These are phyloP conservation scores for Dioscorea dumetorum DNA, from an alignment of 106 monocot genomes.

Conservation along the genomic window DNA sequence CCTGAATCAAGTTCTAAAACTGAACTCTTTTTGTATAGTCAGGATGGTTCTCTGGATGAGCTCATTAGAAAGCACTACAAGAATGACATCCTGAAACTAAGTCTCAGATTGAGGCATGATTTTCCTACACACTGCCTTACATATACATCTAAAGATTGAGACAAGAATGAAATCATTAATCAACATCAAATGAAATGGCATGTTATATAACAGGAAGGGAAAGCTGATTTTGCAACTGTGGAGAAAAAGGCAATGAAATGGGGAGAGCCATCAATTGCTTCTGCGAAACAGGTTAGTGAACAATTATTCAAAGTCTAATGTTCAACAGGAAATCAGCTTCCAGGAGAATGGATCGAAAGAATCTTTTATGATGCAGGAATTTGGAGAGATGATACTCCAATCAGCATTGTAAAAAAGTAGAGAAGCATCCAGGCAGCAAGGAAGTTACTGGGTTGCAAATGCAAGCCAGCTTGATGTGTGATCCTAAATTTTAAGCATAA, in stretches of 20 bases:
- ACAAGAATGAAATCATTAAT: neutral
- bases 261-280: conserved; percentile 77
- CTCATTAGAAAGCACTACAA: conserved; percentile 70
- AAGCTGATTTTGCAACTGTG: conserved; percentile 80
- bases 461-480: neutral
- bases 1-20: neutral
- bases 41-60: conserved; percentile 85
- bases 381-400: conserved; percentile 76
- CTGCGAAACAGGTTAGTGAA: conserved; percentile 93
- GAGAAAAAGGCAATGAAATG: conserved; percentile 87
- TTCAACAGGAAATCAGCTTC: neutral
- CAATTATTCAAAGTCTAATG: neutral
- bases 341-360: neutral
- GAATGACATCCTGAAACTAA: conserved; percentile 75
- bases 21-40: neutral
- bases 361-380: conserved; percentile 41
- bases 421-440: neutral
- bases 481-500: no score
- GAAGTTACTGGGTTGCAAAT: neutral
- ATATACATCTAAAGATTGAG: neutral
- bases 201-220: conserved; percentile 58
- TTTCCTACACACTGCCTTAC: neutral
- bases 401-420: conserved; percentile 38
- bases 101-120: conserved; percentile 68
- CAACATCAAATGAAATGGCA: neutral